Conservation (phyloP, 306 rosid genomes). For the Cicer pinnatifidum region DNA sequence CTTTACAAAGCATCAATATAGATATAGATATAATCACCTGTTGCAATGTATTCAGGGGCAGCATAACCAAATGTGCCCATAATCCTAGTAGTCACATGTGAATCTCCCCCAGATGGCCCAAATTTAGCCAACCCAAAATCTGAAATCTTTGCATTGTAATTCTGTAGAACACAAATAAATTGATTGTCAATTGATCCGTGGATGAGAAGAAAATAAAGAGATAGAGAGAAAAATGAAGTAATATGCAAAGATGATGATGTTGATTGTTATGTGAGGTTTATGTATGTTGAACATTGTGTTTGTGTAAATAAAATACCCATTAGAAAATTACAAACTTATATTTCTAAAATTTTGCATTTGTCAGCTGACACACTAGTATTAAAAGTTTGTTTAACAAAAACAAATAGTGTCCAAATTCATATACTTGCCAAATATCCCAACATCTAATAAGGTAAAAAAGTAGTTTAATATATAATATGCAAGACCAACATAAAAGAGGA, state of each 20-base stretch:
- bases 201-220: neutral
- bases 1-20: neutral
- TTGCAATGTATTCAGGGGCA: slow-evolving; percentile 88
- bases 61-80: slow-evolving; percentile 88
- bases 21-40: slow-evolving; percentile 58
- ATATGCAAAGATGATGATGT: neutral
- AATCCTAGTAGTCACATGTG: slow-evolving; percentile 86
- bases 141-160: slow-evolving; percentile 76
- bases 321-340: neutral
- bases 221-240: neutral
- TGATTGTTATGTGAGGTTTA: neutral
- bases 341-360: too few relatives aligned
- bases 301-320: neutral
- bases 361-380: neutral
- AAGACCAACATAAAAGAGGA: too few relatives aligned
- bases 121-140: slow-evolving; percentile 91
- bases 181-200: neutral
- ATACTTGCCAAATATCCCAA: slow-evolving; percentile 6
- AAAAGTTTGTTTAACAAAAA: neutral
- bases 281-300: neutral
- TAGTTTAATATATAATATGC: neutral
- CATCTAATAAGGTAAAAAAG: slow-evolving; percentile 11
- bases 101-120: slow-evolving; percentile 73
- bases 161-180: slow-evolving; percentile 48
- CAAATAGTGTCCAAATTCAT: slow-evolving; percentile 18